Percentiles rank a stretch among this genome's conserved stretches.
These are phyloP conservation scores for Scalesia atractyloides DNA, from an alignment of 129 eudicot species.

Conservation along the genomic window DNA sequence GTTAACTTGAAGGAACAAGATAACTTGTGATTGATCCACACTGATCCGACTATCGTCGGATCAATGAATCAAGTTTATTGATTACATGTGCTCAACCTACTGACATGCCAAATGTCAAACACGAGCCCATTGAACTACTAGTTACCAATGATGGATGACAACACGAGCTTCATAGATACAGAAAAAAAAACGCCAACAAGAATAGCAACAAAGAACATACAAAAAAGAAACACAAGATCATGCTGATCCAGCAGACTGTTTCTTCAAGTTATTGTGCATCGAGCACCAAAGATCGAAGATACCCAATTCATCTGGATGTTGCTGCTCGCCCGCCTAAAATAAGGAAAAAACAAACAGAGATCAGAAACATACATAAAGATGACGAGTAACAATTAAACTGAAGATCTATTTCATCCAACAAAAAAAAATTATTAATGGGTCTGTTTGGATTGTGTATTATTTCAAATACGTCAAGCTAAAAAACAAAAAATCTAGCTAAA, in stretches of 20 bases:
- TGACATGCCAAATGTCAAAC: slow-evolving; percentile 12
- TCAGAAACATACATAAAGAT: background rate
- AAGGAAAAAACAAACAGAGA: background rate
- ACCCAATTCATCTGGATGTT: slow-evolving; percentile 27
- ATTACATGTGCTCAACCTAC: background rate
- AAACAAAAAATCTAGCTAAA: too few relatives aligned
- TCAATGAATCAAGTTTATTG: background rate
- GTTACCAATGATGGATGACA: slow-evolving; percentile 2
- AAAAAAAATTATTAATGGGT: too few relatives aligned
- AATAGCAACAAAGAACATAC: slow-evolving; percentile 17
- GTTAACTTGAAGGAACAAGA: background rate
- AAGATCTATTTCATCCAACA: too few relatives aligned
- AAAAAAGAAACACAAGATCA: slow-evolving; percentile 19
- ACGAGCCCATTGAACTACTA: slow-evolving; percentile 10
- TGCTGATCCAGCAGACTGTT: slow-evolving; percentile 11
- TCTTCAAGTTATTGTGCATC: slow-evolving; percentile 21
- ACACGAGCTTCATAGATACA: slow-evolving; percentile 20
- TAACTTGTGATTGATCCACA: background rate
- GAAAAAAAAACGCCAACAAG: slow-evolving; percentile 15
- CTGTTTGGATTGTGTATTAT: too few relatives aligned
- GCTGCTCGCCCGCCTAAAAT: slow-evolving; percentile 35
- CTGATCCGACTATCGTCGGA: background rate
- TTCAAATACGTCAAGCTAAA: too few relatives aligned
- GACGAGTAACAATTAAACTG: background rate
- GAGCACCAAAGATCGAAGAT: slow-evolving; percentile 1